These are phyloP conservation scores for Microsporum ferrugineum DNA, from an alignment of 2,329 filamentous ascomycete genomes.

Conservation along the genomic window DNA sequence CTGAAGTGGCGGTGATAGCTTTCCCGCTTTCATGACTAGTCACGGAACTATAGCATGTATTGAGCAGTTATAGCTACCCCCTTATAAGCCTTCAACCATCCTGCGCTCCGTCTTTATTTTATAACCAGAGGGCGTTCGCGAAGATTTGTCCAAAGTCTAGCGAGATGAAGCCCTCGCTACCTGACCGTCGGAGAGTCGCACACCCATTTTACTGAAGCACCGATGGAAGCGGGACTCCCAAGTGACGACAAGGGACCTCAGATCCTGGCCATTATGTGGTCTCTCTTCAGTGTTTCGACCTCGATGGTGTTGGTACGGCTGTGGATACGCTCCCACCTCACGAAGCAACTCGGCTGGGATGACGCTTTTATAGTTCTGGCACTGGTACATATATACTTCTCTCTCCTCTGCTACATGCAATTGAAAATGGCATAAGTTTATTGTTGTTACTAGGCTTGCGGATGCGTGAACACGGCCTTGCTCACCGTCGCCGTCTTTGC, in stretches of 20 bases:
- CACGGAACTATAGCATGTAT: too few species aligned
- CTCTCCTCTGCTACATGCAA: neutral
- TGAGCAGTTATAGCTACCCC: neutral
- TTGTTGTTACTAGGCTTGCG: conserved; percentile 2
- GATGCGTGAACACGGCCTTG: neutral
- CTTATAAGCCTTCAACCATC: neutral
- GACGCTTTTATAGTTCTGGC: conserved; percentile 11
- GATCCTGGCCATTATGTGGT: conserved; percentile 3
- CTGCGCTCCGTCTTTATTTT: neutral
- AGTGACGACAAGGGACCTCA: neutral
- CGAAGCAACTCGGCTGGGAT: conserved; percentile 10
- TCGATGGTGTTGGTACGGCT: conserved; percentile 7
- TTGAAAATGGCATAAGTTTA: neutral
- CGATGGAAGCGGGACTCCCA: neutral
- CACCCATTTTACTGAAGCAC: neutral
- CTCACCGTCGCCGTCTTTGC: conserved; percentile 7
- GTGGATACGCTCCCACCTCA: conserved; percentile 7
- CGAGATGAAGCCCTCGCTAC: neutral
- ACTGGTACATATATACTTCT: conserved; percentile 3
- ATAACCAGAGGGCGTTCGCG: neutral
- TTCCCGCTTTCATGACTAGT: neutral
- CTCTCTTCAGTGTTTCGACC: conserved; percentile 7
- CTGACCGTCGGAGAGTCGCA: neutral
- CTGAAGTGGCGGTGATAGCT: neutral
- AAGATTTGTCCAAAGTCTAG: neutral